These are phyloP conservation scores for Marasmius oreades DNA, from an alignment of 1,284 basidiomycete genomes.

Conservation along the genomic window DNA sequence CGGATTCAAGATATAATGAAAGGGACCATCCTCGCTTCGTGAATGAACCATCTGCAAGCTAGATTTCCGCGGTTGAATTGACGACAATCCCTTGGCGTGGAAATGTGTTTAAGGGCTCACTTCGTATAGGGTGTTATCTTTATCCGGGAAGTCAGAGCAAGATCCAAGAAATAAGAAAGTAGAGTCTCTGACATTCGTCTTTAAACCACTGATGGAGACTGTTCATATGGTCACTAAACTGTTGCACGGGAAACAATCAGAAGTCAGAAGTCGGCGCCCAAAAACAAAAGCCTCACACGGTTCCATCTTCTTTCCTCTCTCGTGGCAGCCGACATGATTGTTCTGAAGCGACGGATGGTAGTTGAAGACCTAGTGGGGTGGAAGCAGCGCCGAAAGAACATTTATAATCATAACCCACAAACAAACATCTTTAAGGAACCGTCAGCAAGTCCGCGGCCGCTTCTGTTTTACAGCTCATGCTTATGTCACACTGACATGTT, in stretches of 20 bases:
- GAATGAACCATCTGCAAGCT: slow-evolving; percentile 52
- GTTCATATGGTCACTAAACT: slow-evolving; percentile 21
- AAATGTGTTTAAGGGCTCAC: slow-evolving; percentile 17
- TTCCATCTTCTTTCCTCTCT: slow-evolving; percentile 29
- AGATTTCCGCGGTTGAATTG: background rate
- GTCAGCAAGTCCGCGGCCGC: background rate
- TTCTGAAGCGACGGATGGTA: background rate
- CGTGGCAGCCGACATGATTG: background rate
- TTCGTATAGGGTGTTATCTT: slow-evolving; percentile 34
- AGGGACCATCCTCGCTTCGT: slow-evolving; percentile 41
- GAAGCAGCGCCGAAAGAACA: too few species aligned
- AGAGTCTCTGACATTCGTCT: slow-evolving; percentile 19
- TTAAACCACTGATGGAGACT: slow-evolving; percentile 24
- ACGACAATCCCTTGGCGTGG: background rate
- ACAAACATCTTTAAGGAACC: too few species aligned
- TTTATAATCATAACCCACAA: background rate
- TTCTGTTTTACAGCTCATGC: background rate
- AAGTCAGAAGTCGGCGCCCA: background rate
- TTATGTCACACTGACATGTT: too few species aligned
- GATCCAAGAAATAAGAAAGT: background rate
- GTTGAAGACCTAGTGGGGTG: background rate
- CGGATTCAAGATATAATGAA: slow-evolving; percentile 40
- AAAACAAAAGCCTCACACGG: slow-evolving; percentile 14
- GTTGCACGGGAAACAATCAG: background rate
- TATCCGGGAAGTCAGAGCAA: background rate